These are phyloP conservation scores for Rutstroemia sp. DNA, from an alignment of 2,329 filamentous ascomycete species.

Conservation along the genomic window DNA sequence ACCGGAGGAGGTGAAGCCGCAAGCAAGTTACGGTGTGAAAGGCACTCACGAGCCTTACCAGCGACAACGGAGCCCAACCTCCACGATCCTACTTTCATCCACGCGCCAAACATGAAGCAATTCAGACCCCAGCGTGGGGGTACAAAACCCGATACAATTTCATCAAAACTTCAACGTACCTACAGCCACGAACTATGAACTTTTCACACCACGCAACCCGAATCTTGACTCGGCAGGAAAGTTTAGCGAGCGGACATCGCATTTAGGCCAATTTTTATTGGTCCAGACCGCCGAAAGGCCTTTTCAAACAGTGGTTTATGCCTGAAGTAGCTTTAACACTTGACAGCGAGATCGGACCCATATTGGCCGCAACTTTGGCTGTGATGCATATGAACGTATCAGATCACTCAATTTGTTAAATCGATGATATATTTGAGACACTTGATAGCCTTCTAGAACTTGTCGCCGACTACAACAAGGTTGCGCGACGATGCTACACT, in stretches of 20 bases:
- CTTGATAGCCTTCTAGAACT: not conserved
- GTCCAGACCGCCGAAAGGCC: not conserved
- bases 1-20: not conserved
- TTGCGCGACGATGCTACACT: not conserved
- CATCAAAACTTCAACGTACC: not conserved
- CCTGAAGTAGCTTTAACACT: not conserved
- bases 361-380: not conserved
- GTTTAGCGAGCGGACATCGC: not conserved
- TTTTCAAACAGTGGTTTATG: not conserved
- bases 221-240: not conserved
- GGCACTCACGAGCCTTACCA: not conserved
- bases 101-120: not conserved
- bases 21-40: not conserved
- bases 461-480: not conserved
- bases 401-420: not conserved
- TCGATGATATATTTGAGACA: not conserved
- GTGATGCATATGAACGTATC: not conserved
- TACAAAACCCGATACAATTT: not conserved
- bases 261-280: not conserved
- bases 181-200: not conserved
- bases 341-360: not conserved
- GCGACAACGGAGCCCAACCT: not conserved
- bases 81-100: not conserved
- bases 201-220: not conserved
- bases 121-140: not conserved